Evolutionary conservation across 176 grass and related monocot genomes (phyloP), one percentile per base, ranked within the genome.

Genomic region (Cenchrus fungigraminus): DNA sequence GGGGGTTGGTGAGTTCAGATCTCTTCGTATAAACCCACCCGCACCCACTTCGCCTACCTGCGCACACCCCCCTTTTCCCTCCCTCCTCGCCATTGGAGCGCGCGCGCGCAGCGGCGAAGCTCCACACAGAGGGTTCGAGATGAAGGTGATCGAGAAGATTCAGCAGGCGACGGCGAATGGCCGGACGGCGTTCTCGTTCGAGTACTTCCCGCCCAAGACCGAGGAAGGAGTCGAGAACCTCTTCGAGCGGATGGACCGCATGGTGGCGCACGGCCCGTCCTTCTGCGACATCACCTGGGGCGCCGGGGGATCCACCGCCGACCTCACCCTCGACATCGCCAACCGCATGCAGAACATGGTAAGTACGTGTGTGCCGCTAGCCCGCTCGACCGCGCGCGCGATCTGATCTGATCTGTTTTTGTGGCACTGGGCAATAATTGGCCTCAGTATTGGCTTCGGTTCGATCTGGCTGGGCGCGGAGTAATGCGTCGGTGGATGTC

Each of bases 201-300:
- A 97, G 87, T 97, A 80, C 81, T 97, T 97, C 85, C 94, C 94
- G 17, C 94, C 94, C 34, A 97, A 76, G 89, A 97, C 94, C 54
- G 89, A 92, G 29, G 94, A 97, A n/a, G 94, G 94, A 19, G 82
- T 93, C 12, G 94, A 97, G 87, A 97, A 97, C 76, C 89, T 97
- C 76, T 97, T 97, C 89, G 91, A 97, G 71, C 91, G 91, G 72
- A 94, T 97, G 91, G 94, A 97, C 77, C 88, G 94, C 66, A 97
- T 97, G 94, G 94, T 97, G 62, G 80, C 89, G 62, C 91, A 97
- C 87, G 91, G 92, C 61, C 91, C 94, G 0, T 20, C 76, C 79
- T 97, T 97, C 89, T 92, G 94, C 89, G 94, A 97, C 91, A 97
- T 97, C 89, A 97, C 94, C 78, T 97, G 94, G 94, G 94, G 91